Conservation (phyloP, 345 rosid genomes). For the Ceriops tagal region DNA sequence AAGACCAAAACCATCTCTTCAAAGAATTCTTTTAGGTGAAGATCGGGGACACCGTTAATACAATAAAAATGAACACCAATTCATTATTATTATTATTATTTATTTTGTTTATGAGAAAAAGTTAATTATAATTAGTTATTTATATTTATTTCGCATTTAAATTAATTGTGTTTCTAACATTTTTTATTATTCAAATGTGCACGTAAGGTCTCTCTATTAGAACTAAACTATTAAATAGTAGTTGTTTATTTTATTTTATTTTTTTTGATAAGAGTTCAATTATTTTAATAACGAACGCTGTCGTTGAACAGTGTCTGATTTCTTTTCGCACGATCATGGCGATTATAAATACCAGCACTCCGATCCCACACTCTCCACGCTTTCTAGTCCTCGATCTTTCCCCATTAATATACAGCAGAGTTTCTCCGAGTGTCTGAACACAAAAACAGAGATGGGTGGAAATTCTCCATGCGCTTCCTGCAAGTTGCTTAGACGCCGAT, state of each 20-base stretch:
- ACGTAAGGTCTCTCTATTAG: too few relatives aligned
- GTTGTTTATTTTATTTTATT: neutral
- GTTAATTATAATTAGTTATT: too few relatives aligned
- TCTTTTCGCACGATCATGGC: conserved; percentile 1
- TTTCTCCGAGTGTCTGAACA: neutral
- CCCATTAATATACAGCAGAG: neutral
- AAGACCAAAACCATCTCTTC: too few relatives aligned
- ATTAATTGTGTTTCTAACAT: too few relatives aligned
- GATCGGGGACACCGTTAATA: too few relatives aligned
- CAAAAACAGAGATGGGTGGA: conserved; percentile 22
- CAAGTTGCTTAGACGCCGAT: conserved; percentile 27
- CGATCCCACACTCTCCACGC: conserved; percentile 12
- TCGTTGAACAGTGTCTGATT: conserved; percentile 16
- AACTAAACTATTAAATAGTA: neutral
- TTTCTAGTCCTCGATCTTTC: neutral
- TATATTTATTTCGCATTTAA: too few relatives aligned
- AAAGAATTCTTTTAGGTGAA: too few relatives aligned
- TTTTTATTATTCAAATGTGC: too few relatives aligned
- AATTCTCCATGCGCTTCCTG: conserved; percentile 30
- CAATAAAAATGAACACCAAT: too few relatives aligned
- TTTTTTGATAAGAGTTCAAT: neutral
- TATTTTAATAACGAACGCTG: conserved; percentile 5
- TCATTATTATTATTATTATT: too few relatives aligned
- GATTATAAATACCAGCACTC: conserved; percentile 27
- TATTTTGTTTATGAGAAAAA: too few relatives aligned